Percentiles rank a stretch among this genome's conserved stretches.
Evolutionary conservation across 768 basidiomycete species (phyloP).

Genomic region (Kwoniella bestiolae): DNA sequence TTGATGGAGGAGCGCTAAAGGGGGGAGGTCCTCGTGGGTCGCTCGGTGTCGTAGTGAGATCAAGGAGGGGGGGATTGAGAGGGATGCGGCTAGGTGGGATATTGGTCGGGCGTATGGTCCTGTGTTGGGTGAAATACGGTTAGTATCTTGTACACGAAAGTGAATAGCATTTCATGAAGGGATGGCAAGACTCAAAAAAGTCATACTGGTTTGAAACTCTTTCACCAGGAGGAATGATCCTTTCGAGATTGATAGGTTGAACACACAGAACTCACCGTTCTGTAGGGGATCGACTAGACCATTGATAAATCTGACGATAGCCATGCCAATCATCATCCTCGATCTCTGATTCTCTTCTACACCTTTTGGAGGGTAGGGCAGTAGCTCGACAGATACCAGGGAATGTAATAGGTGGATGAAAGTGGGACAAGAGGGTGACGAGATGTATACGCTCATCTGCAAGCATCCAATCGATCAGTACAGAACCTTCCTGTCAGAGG

Average conservation of each 20-base stretch:
- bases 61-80: slow-evolving; percentile 83
- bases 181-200: no score
- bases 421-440: slow-evolving; percentile 52
- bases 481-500: neutral
- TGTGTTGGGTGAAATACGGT: slow-evolving; percentile 16
- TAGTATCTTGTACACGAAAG: neutral
- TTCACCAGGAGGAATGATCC: neutral
- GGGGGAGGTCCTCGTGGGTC: slow-evolving; percentile 93
- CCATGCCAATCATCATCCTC: slow-evolving; percentile 77
- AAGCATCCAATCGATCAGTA: neutral
- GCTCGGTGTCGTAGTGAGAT: slow-evolving; percentile 93
- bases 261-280: slow-evolving; percentile 59
- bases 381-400: slow-evolving; percentile 46
- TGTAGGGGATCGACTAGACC: slow-evolving; percentile 94
- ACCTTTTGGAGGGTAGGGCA: slow-evolving; percentile 33
- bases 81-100: slow-evolving; percentile 79
- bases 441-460: slow-evolving; percentile 52
- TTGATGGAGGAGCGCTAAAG: slow-evolving; percentile 75
- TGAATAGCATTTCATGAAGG: neutral
- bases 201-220: neutral
- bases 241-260: neutral
- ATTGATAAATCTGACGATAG: slow-evolving; percentile 88
- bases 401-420: slow-evolving; percentile 52
- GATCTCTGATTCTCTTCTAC: slow-evolving; percentile 56
- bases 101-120: slow-evolving; percentile 87